These are phyloP conservation scores for Podila verticillata DNA, from an alignment of 192 early-diverging fungal genomes.

Conservation along the genomic window DNA sequence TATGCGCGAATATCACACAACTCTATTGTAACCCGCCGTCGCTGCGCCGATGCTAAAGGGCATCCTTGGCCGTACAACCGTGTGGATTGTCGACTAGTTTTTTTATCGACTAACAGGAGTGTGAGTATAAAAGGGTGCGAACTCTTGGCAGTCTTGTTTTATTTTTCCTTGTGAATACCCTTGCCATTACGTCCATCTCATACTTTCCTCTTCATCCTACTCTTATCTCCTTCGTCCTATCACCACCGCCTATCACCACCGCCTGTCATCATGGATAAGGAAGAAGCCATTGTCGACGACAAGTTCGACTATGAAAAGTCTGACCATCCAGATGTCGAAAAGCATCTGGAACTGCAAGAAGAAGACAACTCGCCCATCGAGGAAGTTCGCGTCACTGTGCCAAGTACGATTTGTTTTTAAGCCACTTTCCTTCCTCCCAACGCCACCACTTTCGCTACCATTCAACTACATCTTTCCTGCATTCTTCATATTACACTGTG, in stretches of 20 bases:
- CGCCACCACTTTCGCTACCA: background rate
- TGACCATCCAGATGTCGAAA: background rate
- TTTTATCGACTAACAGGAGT: too few species aligned
- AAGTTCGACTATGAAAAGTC: slow-evolving; percentile 4
- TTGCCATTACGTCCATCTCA: background rate
- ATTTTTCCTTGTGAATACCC: background rate
- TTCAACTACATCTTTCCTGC: background rate
- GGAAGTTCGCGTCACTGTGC: slow-evolving; percentile 51
- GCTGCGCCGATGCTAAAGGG: too few species aligned
- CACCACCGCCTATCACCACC: background rate
- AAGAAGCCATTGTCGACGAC: background rate
- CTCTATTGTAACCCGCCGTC: too few species aligned
- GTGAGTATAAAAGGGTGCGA: too few species aligned
- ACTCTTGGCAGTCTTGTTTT: background rate
- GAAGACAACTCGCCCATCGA: slow-evolving; percentile 50
- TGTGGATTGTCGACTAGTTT: too few species aligned
- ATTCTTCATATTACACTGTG: too few species aligned
- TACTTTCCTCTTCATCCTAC: background rate
- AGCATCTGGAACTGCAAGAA: slow-evolving; percentile 5
- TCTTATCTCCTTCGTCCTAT: background rate
- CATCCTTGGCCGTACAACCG: too few species aligned
- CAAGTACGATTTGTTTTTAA: slow-evolving; percentile 26
- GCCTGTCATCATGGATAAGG: background rate
- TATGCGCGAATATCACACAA: too few species aligned
- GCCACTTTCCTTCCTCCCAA: too few species aligned